Conservation (phyloP, 2,329 filamentous ascomycete species). For the Exophiala xenobiotica region DNA sequence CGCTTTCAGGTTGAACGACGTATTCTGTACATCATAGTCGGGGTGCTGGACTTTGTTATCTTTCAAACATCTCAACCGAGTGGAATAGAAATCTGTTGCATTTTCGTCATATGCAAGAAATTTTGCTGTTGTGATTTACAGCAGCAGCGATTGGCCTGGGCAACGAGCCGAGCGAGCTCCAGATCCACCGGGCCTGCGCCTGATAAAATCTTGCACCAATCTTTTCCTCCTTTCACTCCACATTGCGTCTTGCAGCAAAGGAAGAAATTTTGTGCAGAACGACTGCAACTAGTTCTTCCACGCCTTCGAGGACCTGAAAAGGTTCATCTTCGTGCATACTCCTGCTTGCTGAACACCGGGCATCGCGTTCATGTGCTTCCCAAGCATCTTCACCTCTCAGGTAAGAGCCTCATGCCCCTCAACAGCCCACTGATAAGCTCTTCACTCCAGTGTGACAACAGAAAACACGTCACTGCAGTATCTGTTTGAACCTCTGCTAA, state of each 20-base stretch:
- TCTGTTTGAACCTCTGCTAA: constrained; percentile 34
- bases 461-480: constrained; percentile 20
- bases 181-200: constrained; percentile 5
- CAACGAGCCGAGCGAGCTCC: no score
- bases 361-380: constrained; percentile 64
- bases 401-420: constrained; percentile 50
- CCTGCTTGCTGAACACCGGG: constrained; percentile 12
- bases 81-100: no score
- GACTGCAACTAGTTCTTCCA: constrained; percentile 11
- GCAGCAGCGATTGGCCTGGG: no score
- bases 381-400: constrained; percentile 82
- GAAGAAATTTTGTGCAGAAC: constrained; percentile 21
- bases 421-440: constrained; percentile 23
- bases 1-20: no score
- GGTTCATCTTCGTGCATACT: constrained; percentile 6
- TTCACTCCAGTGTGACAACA: constrained; percentile 20
- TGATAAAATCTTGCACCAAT: constrained; percentile 15
- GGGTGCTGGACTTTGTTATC: no score
- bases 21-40: no score
- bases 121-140: no score
- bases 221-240: constrained; percentile 17
- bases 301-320: constrained; percentile 12
- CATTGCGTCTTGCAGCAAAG: constrained; percentile 9
- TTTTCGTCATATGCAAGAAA: no score
- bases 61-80: no score